Evolutionary conservation across 371 early-diverging fungal genomes (phyloP).

Genomic region (Rhizopus sp.): DNA sequence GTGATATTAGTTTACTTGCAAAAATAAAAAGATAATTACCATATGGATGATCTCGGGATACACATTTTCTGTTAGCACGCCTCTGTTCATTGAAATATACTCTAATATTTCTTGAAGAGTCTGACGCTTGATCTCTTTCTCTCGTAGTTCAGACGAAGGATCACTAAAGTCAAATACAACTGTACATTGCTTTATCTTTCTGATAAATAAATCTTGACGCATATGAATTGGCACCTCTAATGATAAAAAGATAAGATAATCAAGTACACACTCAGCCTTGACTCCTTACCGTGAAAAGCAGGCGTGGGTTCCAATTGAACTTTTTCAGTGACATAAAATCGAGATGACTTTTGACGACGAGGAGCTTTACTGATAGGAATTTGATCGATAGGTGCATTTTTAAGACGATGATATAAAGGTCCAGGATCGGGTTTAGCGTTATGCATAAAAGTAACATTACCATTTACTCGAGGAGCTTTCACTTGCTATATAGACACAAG

Average conservation of each 20-base stretch:
- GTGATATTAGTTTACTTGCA: too few species aligned
- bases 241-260: background rate
- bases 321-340: constrained; percentile 81
- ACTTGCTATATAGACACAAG: constrained; percentile 7
- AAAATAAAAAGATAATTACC: constrained; percentile 55
- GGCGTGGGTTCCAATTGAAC: constrained; percentile 77
- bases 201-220: constrained; percentile 78
- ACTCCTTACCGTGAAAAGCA: constrained; percentile 67
- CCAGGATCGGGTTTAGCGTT: constrained; percentile 66
- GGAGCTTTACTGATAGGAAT: constrained; percentile 83
- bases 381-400: constrained; percentile 76
- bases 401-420: constrained; percentile 68
- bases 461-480: constrained; percentile 5
- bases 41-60: constrained; percentile 90
- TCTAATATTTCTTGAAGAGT: constrained; percentile 88
- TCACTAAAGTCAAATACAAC: constrained; percentile 93
- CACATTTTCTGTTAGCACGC: constrained; percentile 81
- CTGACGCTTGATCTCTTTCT: constrained; percentile 92
- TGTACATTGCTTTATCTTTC: constrained; percentile 87
- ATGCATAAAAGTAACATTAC: constrained; percentile 29
- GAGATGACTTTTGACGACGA: constrained; percentile 78
- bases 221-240: constrained; percentile 73
- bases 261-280: background rate
- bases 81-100: constrained; percentile 82
- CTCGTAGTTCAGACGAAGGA: constrained; percentile 78